Base-by-base conservation (phyloP, 768 basidiomycete species). In the Kwoniella heveanensis region DNA sequence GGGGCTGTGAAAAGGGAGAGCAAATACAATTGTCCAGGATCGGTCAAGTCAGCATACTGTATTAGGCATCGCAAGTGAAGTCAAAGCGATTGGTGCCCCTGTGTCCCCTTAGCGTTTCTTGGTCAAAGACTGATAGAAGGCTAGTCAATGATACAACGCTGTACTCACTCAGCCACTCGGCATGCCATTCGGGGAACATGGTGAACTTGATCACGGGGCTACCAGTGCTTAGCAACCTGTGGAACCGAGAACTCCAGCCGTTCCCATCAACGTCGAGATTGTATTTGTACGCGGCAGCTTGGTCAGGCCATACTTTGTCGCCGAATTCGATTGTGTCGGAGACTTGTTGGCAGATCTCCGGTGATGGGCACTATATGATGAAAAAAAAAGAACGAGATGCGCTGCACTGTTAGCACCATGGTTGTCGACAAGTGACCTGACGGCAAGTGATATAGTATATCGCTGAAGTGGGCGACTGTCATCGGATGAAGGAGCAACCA, bases 161-260 rank as follows among this genome's bases (percentile, higher is more conserved):
- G 25, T 6, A 50, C 62, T 32, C 37, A 55, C 58, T 60, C 5
- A 44, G 48, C 24, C 36, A 68, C 67, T 68, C 64, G 69, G 68
- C 73, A 59, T 71, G 86, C 89, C 89, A 90, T 79, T 89, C 89
- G 0, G 88, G 88, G 71, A 87, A 89, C 65, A 89, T 84, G 0
- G 88, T 89, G 36, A 86, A 82, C 72, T 89, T 89, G 80, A 90
- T 85, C 5, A 89, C 80, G 17, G 88, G 79, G 0, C 88, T 83
- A 25, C 88, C 87, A 24, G 85, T 83, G 1, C 85, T 85, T 3
- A 89, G 82, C 1, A 89, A 80, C 3, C 87, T 81, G 64, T 87
- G 87, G 76, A 89, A 90, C 3, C 87, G 83, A n/a, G 85, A 83
- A 2, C 86, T 87, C 87, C 88, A 88, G 1, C 86, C 88, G 60